Base-by-base conservation (phyloP, 768 basidiomycete genomes). In the Coprinellus micaceus region DNA sequence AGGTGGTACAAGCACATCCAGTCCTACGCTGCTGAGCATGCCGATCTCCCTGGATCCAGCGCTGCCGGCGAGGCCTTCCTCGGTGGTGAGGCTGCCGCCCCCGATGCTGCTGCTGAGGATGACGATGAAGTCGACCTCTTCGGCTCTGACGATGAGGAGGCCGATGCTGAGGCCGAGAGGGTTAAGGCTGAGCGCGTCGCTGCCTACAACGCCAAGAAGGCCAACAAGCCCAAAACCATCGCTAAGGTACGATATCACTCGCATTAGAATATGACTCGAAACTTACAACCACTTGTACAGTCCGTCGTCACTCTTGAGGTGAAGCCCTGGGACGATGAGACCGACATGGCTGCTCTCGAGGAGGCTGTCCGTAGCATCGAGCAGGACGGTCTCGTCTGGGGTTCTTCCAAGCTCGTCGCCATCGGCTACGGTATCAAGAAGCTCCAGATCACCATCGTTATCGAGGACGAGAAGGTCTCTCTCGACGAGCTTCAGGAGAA, bases 271-370 rank as follows among this genome's bases (percentile, higher is more conserved):
- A 48, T 51, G 25, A 39, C 33, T 37, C 25, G 28, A 49, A 17
- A 56, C 28, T 25, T 30, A 53, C 47, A 28, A 26, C 15, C 25
- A 41, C 28, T 44, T 5, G 25, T 46, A 19, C 71, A 98, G 94
- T 98, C 97, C 63, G 86, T 99, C 59, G 97, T 99, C 50, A 99
- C 96, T 46, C 77, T 98, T 64, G 96, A 98, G 63, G 94, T 99
- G 60, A 99, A 99, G 77, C 95, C 96, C 39, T 97, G 94, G 96
- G 96, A 98, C 71, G 96, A 98, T 69, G 94, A 97, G 78, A 99
- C 97, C 50, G 93, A 98, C 74, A 95, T 99, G 95, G 81, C 68
- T 43, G 89, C 77, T 50, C 79, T 98, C 64, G 96, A 98, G 74
- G 72, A 78, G 15, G 66, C 81, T 40, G 96, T 98, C 53, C 86